Evolutionary conservation across 805 yeast species (phyloP), one percentile per base, ranked within the genome.

Genomic region (Wickerhamiella kurtzmanii): DNA sequence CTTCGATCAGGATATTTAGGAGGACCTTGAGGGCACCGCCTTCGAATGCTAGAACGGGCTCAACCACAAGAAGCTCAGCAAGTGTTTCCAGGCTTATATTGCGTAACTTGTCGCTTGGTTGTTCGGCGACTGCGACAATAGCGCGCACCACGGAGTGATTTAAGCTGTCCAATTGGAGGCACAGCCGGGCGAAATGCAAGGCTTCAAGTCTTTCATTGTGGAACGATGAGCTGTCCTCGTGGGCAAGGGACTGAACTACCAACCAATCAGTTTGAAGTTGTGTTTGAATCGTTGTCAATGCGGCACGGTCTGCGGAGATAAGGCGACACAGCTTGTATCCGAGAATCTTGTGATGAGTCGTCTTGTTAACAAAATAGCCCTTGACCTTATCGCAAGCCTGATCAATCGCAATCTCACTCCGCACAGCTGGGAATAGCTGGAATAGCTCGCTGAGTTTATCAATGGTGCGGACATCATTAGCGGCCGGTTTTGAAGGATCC

Each of bases 191-290:
- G 21, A 86, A 65, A 55, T 80, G 82, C 28, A 89, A 57, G 0
- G 94, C 92, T 56, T 87, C 86, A 42, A 77, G 80, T 50, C 87
- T 73, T 56, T 88, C 95, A 2, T 76, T 62, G 20, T 76, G 72
- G 48, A 58, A 48, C 8, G 49, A 45, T 37, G 45, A 63, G 2
- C 75, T 61, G 35, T 71, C 65, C 19, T 77, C 80, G 44, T 77
- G 77, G 1, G 82, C 71, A 32, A 89, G 63, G 0, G 94, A 72
- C 15, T 77, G 68, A 1, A 83, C 74, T 4, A 86, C 60, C 50
- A 80, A 76, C 2, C 75, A 69, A 48, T 85, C 84, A 3, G 84
- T 58, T 48, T 40, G 35, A 18, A 78, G 74, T 32, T 76, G 63
- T 13, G 70, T 68, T 6, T 76, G 65, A 51, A 87, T 64, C 2